Evolutionary conservation across 148 eudicot genomes (phyloP), one percentile per base, ranked within the genome.

Genomic region (Camellia japonica): DNA sequence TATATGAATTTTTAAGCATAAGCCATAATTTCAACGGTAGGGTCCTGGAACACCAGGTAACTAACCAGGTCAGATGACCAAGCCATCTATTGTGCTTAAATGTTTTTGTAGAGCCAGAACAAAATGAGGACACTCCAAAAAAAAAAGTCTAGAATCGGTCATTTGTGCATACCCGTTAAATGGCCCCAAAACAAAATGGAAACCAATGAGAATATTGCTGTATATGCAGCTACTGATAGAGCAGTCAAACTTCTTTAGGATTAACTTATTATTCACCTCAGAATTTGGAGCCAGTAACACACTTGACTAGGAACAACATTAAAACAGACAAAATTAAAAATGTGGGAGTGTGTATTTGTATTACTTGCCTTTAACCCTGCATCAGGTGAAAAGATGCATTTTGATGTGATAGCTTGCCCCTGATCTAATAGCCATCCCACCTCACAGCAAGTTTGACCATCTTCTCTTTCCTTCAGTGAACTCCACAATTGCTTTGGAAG

Each of bases 401-500:
- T 92, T 68, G 99, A 94, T 77, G 99, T 88, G 51, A 92, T 82
- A 75, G 94, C 90, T 46, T 79, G 84, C 41, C 94, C 95, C 5
- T 82, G 77, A 67, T 87, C 91, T 74, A 94, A 78, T 78, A 97
- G 79, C 98, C 99, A 92, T 68, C 99, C 99, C 23, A 84, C 94
- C 85, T 94, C 95, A 63, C 86, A 93, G 86, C 83, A 85, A 71
- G 86, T 92, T 81, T 85, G 93, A 18, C 89, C 92, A 61, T 84
- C 81, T 23, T 81, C 93, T 19, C 70, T 74, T 78, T 84, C 87
- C 68, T 81, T 84, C 49, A 92, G 52, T 10, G 97, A 94, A 84
- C 93, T 90, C 98, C 99, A 97, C 58, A 97, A 78, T 51, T 91
- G 90, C 78, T 88, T 87, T 3, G 99, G 98, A 20, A 97, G 90